Base-by-base conservation (phyloP, 164 flowering plant species). In the Vitis cinerea region DNA sequence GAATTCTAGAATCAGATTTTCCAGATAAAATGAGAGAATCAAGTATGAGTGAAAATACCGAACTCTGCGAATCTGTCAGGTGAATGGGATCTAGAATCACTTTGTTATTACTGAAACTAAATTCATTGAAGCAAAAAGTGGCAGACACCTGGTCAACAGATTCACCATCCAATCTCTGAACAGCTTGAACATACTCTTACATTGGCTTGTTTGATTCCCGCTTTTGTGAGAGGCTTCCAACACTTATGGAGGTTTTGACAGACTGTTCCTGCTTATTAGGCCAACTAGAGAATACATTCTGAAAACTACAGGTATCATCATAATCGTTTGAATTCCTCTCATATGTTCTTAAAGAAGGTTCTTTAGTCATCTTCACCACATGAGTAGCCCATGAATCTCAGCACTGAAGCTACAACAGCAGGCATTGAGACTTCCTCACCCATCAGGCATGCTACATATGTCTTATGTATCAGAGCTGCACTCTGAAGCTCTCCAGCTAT, bases 341-440 rank as follows among this genome's bases (percentile, higher is more conserved):
- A 69, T 92, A 97, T 8, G 85, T 64, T 72, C 80, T 83, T 55
- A 76, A 72, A 48, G 97, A 83, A 37, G 90, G 85, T 58, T 83
- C 86, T 75, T 86, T 92, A 1, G 93, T 90, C 90, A 87, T 83
- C 78, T 87, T 92, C 72, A 96, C 88, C 1, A 98, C 94, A 81
- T 79, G 75, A 44, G 92, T 85, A 83, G 98, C 93, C 90, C 99
- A 96, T 92, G 76, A 96, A 96, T 66, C 99, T 82, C 57, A 96
- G 80, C 61, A 96, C 86, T 50, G 98, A 84, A 31, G 97, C 92
- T 44, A 97, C 96, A 79, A 97, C 92, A 72, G 96, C 94, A 83
- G 99, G 99, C 71, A 97, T 97, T 37, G 99, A 84, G 68, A 98
- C 98, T 81, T 93, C 97, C 60, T 98, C 99, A 72, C 99, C 99